Evolutionary conservation across 2,329 filamentous ascomycete genomes (phyloP).

Genomic region (Huntiella decipiens): DNA sequence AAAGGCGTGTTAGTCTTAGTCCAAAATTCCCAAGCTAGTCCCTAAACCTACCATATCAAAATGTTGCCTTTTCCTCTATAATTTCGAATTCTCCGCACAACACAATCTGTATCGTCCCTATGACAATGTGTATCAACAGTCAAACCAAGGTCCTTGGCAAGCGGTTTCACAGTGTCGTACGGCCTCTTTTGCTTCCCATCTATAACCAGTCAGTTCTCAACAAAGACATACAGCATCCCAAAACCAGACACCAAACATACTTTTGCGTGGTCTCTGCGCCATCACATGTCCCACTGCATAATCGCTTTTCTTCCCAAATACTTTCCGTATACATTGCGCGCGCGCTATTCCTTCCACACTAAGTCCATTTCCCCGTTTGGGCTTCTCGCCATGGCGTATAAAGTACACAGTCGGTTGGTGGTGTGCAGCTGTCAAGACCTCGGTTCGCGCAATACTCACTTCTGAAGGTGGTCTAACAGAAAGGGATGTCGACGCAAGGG

Average conservation of each 20-base stretch:
- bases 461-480: too few species aligned
- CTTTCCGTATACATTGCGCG: conserved; percentile 36
- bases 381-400: conserved; percentile 47
- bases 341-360: conserved; percentile 32
- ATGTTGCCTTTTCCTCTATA: conserved; percentile 35
- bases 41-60: conserved; percentile 28
- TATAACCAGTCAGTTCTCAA: conserved; percentile 12
- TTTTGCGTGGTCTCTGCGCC: conserved; percentile 31
- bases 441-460: too few species aligned
- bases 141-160: conserved; percentile 35
- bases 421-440: neutral
- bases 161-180: conserved; percentile 35
- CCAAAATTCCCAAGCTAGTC: neutral
- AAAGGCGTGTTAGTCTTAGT: neutral
- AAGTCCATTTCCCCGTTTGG: conserved; percentile 29
- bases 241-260: conserved; percentile 15
- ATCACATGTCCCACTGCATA: conserved; percentile 42
- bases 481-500: too few species aligned
- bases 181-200: conserved; percentile 34
- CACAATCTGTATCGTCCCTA: conserved; percentile 35
- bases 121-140: conserved; percentile 35
- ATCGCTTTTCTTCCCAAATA: conserved; percentile 31
- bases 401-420: conserved; percentile 34
- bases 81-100: conserved; percentile 27
- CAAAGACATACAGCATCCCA: neutral